These are phyloP conservation scores for Penicillium pulvis DNA, from an alignment of 495 filamentous ascomycete genomes.

Conservation along the genomic window DNA sequence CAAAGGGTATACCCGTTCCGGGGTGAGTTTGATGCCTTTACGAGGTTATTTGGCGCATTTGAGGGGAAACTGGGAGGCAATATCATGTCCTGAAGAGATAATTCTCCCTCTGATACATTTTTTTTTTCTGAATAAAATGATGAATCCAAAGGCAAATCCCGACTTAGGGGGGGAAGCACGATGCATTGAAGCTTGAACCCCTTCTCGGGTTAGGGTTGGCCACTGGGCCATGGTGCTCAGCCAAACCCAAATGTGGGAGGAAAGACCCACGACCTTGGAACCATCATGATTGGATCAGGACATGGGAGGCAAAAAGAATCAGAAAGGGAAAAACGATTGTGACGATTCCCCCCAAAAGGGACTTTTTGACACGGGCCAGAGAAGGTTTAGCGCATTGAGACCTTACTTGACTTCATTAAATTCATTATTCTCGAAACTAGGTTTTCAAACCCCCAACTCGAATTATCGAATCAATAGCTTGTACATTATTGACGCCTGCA, in stretches of 20 bases:
- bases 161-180: background rate
- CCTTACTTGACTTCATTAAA: conserved; percentile 21
- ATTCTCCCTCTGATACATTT: background rate
- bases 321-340: conserved; percentile 5
- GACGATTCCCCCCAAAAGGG: conserved; percentile 14
- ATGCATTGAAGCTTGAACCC: conserved; percentile 18
- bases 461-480: conserved; percentile 26
- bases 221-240: conserved; percentile 10
- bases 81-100: background rate
- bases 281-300: conserved; percentile 18
- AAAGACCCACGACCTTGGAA: conserved; percentile 17
- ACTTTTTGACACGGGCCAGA: conserved; percentile 5
- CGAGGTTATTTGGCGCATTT: too few relatives aligned
- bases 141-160: background rate
- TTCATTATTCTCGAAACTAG: background rate
- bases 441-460: background rate
- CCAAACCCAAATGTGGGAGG: conserved; percentile 23
- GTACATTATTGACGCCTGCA: conserved; percentile 30
- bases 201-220: conserved; percentile 12
- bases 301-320: conserved; percentile 10
- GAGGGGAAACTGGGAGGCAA: background rate
- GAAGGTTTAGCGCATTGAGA: conserved; percentile 8
- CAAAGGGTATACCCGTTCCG: conserved; percentile 44
- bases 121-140: background rate
- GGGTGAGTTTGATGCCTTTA: conserved; percentile 14